These are phyloP conservation scores for Bromus sterilis DNA, from an alignment of 176 grass and related monocot genomes.

Conservation along the genomic window DNA sequence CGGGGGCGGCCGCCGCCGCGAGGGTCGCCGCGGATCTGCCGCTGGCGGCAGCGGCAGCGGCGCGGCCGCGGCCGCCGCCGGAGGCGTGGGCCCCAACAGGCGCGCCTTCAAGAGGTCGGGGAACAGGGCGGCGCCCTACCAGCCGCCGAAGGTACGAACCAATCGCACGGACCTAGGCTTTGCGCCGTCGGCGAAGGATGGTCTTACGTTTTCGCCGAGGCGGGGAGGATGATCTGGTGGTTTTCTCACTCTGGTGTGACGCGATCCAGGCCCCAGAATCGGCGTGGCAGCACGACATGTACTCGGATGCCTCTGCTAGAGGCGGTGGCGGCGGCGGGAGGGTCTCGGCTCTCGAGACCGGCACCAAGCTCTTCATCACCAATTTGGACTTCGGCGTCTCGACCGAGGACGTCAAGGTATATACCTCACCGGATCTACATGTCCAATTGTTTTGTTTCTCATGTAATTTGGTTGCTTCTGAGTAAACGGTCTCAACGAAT, in stretches of 20 bases:
- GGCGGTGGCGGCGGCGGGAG: conserved; percentile 33
- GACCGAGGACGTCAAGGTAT: conserved; percentile 96
- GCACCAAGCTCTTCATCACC: conserved; percentile 88
- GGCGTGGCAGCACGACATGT: conserved; percentile 92
- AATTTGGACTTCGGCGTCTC: conserved; percentile 93
- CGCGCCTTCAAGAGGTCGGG: conserved; percentile 62
- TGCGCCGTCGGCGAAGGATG: conserved; percentile 4
- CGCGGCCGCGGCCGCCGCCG: background rate
- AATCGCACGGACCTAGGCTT: conserved; percentile 31
- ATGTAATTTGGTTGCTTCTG: background rate
- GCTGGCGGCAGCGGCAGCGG: conserved; percentile 12
- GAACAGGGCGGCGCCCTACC: conserved; percentile 73
- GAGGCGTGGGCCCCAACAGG: conserved; percentile 45
- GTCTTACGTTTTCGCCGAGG: conserved; percentile 14
- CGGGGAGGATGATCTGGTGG: conserved; percentile 41
- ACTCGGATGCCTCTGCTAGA: conserved; percentile 26
- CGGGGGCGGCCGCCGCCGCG: conserved; percentile 16
- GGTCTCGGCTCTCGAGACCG: conserved; percentile 78
- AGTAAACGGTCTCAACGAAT: background rate
- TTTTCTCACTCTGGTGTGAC: conserved; percentile 83
- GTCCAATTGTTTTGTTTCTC: background rate
- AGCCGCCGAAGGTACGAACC: conserved; percentile 80
- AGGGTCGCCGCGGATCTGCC: conserved; percentile 29
- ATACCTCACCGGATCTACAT: background rate
- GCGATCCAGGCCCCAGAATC: conserved; percentile 87